phyloP scores from a whole-genome alignment of 139 green algal species.

The Tetraselmis chui region DNA sequence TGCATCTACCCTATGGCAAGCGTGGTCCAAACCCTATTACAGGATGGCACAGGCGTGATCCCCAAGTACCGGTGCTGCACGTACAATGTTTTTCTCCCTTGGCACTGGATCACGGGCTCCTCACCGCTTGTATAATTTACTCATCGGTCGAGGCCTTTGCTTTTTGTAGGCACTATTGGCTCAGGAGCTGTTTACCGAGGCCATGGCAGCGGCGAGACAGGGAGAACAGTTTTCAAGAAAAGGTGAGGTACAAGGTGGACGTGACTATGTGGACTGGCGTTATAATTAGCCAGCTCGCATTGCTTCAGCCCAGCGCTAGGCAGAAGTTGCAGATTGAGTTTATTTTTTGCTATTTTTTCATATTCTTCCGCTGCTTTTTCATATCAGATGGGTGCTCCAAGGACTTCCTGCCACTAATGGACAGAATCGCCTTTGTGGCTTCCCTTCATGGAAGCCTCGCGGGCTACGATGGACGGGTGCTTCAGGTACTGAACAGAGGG shows the following conservation, averaged over 20 bases:
- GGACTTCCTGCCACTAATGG: slow-evolving; percentile 42
- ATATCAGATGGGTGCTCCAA: neutral
- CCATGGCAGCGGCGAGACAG: slow-evolving; percentile 18
- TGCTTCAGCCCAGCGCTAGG: neutral
- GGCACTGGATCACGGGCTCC: neutral
- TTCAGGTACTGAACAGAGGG: slow-evolving; percentile 33
- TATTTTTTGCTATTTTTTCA: neutral
- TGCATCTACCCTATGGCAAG: slow-evolving; percentile 24
- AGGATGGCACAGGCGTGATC: slow-evolving; percentile 33
- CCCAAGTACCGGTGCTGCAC: neutral
- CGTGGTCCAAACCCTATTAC: slow-evolving; percentile 45
- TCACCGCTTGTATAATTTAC: neutral
- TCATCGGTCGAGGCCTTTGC: neutral
- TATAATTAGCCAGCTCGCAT: neutral
- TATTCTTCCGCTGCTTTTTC: neutral
- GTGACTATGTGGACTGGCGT: too few species aligned
- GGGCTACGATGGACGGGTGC: slow-evolving; percentile 40
- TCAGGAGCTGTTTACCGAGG: slow-evolving; percentile 15
- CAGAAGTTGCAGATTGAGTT: neutral
- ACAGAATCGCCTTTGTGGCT: slow-evolving; percentile 38
- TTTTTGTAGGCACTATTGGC: neutral
- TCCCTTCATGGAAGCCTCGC: slow-evolving; percentile 27
- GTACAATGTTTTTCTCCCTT: neutral
- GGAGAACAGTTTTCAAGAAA: slow-evolving; percentile 16
- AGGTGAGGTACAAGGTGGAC: neutral